Evolutionary conservation across 1,284 basidiomycete species (phyloP), one percentile per base, ranked within the genome.

Genomic region (Melampsora abietis-canadensis): DNA sequence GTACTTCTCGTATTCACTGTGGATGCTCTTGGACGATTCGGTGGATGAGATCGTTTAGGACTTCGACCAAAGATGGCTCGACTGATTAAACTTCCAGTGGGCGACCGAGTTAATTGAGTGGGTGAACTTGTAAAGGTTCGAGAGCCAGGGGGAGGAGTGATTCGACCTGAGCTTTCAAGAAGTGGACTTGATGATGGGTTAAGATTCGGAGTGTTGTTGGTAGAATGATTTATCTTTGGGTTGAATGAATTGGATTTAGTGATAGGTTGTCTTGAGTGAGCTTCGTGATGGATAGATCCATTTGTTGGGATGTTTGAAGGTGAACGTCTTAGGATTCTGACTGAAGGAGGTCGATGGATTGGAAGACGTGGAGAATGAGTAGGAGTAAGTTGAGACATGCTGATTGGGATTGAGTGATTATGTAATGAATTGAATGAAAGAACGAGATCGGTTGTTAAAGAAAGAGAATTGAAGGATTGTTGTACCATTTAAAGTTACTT

Each of bases 291-390:
- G 14, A 14, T 12, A 14, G 40, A 44, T 44, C 40, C 40, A 15
- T 14, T 10, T 44, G 40, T 44, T 10, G 40, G 7, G 1, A 12
- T 44, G 40, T 44, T 44, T 44, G 40, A 44, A 15, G 40, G 40
- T 44, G 40, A 44, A 12, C 40, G 8, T 44, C 40, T 44, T 15
- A 44, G 14, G 8, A 44, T 44, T 44, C 51, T 54, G 27, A 27
- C 51, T 27, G 51, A 54, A 54, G 51, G 51, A 54, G n/a, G 51
- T 54, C 51, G 51, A 54, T 54, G 51, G 15, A 54, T n/a, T n/a
- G 51, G 27, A n/a, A 14, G 27, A 8, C 27, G 51, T 21, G 51
- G 51, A 21, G 51, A n/a, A 54, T 17, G 51, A 54, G 47, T 15
- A n/a, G 14, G 3, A 48, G 47, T 14, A 48, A n/a, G 51, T 54